Evolutionary conservation across 2,329 filamentous ascomycete genomes (phyloP), one percentile per base, ranked within the genome.

Genomic region (Colletotrichum liaoningense): DNA sequence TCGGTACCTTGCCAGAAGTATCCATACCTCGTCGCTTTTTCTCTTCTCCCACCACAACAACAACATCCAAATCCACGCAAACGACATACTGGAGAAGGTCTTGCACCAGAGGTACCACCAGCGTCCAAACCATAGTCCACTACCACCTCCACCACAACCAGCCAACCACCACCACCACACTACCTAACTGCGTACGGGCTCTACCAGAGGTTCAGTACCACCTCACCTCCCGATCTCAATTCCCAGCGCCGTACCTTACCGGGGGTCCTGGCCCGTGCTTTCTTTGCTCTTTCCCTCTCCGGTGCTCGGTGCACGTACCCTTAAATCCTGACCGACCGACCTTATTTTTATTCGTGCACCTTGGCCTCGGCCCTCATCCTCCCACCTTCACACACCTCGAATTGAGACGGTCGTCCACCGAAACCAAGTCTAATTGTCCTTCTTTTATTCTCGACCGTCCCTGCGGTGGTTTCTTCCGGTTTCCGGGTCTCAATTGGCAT

Each of bases 241-340:
- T 46, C 64, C 55, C 52, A 38, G 14, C 35, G 24, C 28, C 57
- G 30, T 38, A 16, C 42, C 68, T 28, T 57, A 33, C 57, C 22
- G 35, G 63, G 57, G 28, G 52, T 26, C 22, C 63, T 65, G 49
- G 67, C 35, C 67, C 35, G 70, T 65, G 55, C 67, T 64, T 59
- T 68, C 57, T 69, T 35, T 42, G 52, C 60, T 72, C 66, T 75
- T 70, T 72, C 63, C 64, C 49, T 75, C 74, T 75, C 74, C 66
- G 72, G 74, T 74, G 59, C 63, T 75, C 74, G 67, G 72, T 74
- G 74, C 72, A 70, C 74, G 65, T 71, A 71, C 70, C 70, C 70
- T 70, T 65, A 65, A 73, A 64, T 69, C 70, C 60, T 73, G 67
- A 73, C 70, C 67, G 70, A 65, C 69, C 70, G 68, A 70, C 74